Percentiles rank a stretch among this genome's conserved stretches.
phyloP scores from a whole-genome alignment of 441 rosid genomes.

The Populus tomentosa region DNA sequence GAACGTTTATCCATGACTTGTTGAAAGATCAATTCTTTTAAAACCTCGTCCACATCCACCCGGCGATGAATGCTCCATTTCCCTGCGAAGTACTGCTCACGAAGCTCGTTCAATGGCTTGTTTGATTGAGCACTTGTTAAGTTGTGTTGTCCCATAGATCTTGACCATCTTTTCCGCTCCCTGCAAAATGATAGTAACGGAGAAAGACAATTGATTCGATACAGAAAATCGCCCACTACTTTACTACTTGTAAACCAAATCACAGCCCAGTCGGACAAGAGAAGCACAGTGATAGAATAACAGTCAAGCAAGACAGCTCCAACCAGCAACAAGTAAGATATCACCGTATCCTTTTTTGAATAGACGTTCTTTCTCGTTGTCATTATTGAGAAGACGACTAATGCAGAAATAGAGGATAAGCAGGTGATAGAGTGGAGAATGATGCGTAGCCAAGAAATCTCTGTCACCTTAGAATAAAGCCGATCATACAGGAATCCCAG shows the following conservation, averaged over 20 bases:
- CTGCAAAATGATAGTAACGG: no score
- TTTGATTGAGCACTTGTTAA: no score
- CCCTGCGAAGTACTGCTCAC: neutral
- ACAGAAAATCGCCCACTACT: accelerated
- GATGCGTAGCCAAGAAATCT: no score
- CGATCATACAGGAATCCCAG: no score
- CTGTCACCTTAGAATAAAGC: no score
- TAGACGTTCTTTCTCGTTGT: neutral
- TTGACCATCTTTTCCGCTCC: neutral
- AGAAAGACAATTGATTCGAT: neutral
- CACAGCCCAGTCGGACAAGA: neutral
- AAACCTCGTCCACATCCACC: neutral
- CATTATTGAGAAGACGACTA: neutral
- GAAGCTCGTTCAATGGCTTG: neutral
- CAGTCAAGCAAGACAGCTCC: neutral
- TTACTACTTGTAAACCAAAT: neutral
- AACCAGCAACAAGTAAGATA: neutral
- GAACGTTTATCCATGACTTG: no score
- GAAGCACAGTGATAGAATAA: neutral
- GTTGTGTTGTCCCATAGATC: neutral
- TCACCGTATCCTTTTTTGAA: neutral
- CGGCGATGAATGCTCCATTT: neutral
- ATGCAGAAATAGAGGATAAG: neutral
- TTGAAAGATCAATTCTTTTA: no score
- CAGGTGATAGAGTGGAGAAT: no score